These are phyloP conservation scores for Suillus bovinus DNA, from an alignment of 768 basidiomycete genomes.

Conservation along the genomic window DNA sequence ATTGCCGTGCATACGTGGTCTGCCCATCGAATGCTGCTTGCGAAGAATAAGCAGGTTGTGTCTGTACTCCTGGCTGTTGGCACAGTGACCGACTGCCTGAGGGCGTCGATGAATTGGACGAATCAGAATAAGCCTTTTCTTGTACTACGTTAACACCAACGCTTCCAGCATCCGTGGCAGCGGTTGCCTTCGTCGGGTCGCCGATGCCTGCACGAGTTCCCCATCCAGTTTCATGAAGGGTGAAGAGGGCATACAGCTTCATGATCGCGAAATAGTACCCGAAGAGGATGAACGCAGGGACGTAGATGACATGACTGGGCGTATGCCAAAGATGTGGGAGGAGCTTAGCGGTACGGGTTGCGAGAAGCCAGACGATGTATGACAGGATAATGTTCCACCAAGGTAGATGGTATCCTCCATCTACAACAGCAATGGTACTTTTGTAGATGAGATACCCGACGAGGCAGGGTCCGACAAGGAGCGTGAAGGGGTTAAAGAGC, in stretches of 20 bases:
- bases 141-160: slow-evolving; percentile 17
- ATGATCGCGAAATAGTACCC: slow-evolving; percentile 95
- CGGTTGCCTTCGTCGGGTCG: slow-evolving; percentile 75
- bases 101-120: slow-evolving; percentile 2
- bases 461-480: slow-evolving; percentile 80
- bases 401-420: slow-evolving; percentile 80
- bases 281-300: slow-evolving; percentile 86
- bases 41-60: slow-evolving; percentile 10
- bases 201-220: slow-evolving; percentile 95
- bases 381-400: slow-evolving; percentile 80
- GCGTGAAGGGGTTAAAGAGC: slow-evolving; percentile 82
- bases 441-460: slow-evolving; percentile 79
- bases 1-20: slow-evolving; percentile 10
- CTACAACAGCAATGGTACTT: slow-evolving; percentile 61
- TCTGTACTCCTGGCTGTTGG: slow-evolving; percentile 8
- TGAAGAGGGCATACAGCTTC: slow-evolving; percentile 90
- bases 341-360: slow-evolving; percentile 74
- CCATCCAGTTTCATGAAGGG: slow-evolving; percentile 95
- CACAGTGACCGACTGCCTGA: neutral
- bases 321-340: slow-evolving; percentile 79
- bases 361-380: slow-evolving; percentile 70
- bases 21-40: slow-evolving; percentile 11
- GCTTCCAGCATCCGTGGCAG: slow-evolving; percentile 51
- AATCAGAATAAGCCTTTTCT: slow-evolving; percentile 20
- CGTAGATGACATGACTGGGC: slow-evolving; percentile 75